Conservation (phyloP, 1,139 yeast species). For the Saccharomycopsis hybrid region DNA sequence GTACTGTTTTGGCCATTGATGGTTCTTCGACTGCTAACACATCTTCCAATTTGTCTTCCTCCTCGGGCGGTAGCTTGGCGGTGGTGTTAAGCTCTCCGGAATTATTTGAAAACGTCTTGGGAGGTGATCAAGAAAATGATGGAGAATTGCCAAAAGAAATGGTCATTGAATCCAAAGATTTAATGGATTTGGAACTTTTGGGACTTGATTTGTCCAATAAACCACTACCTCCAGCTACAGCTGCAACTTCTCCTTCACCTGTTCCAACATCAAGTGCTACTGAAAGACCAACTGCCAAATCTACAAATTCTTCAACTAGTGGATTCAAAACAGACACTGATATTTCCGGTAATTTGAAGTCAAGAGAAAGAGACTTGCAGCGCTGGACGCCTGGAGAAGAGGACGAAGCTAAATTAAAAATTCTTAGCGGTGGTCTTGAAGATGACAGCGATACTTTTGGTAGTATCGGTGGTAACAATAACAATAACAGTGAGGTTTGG, state of each 20-base stretch:
- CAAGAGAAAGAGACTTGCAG: slow-evolving; percentile 66
- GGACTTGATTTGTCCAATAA: slow-evolving; percentile 36
- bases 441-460: slow-evolving; percentile 34
- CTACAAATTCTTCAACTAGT: too few relatives aligned
- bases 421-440: slow-evolving; percentile 39
- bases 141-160: slow-evolving; percentile 40
- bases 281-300: background rate
- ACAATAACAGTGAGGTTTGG: too few relatives aligned
- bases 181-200: slow-evolving; percentile 52
- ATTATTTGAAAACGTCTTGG: slow-evolving; percentile 33
- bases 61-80: too few relatives aligned
- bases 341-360: slow-evolving; percentile 46
- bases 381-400: slow-evolving; percentile 77
- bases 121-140: slow-evolving; percentile 31
- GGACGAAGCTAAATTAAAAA: slow-evolving; percentile 25
- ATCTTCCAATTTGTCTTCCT: slow-evolving; percentile 37
- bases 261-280: background rate
- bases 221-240: slow-evolving; percentile 19
- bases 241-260: slow-evolving; percentile 8
- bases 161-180: slow-evolving; percentile 51
- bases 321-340: slow-evolving; percentile 78
- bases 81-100: slow-evolving; percentile 49
- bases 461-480: slow-evolving; percentile 8
- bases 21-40: too few relatives aligned
- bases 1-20: slow-evolving; percentile 46